A percentile compares a stretch with the other conserved stretches of the same genome.
Conservation (phyloP, 2,329 filamentous ascomycete species). For the Colletotrichum tropicicola region DNA sequence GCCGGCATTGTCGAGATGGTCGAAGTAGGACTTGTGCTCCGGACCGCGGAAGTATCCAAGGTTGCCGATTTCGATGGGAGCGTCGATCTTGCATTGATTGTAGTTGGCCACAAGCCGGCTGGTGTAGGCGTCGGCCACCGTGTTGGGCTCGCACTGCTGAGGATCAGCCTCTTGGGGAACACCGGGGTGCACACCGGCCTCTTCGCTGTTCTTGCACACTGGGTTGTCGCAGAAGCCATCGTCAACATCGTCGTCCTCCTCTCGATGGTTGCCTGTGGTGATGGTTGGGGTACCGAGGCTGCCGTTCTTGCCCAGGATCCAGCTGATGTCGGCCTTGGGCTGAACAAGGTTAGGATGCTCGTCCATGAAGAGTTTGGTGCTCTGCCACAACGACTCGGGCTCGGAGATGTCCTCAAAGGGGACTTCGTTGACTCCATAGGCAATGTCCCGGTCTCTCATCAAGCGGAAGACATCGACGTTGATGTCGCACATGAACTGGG, state of each 20-base stretch:
- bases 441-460: conserved; percentile 86
- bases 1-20: conserved; percentile 57
- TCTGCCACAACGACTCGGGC: conserved; percentile 54
- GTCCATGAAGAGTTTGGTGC: conserved; percentile 55
- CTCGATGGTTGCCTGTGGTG: conserved; percentile 26
- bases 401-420: conserved; percentile 54
- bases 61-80: conserved; percentile 64
- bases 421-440: conserved; percentile 72
- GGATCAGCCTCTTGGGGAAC: conserved; percentile 9
- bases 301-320: conserved; percentile 49
- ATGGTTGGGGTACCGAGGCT: conserved; percentile 6
- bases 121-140: conserved; percentile 38
- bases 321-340: conserved; percentile 57
- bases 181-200: conserved; percentile 33
- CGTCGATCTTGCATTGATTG: conserved; percentile 60
- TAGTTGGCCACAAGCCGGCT: conserved; percentile 50
- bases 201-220: background rate
- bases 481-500: conserved; percentile 66
- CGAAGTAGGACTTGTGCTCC: conserved; percentile 56
- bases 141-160: conserved; percentile 7
- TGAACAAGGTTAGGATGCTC: conserved; percentile 53
- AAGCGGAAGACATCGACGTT: conserved; percentile 88
- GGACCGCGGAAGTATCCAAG: conserved; percentile 59
- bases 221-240: background rate
- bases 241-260: background rate